A percentile compares a stretch with the other conserved stretches of the same genome.
Evolutionary conservation across 805 yeast genomes (phyloP).

Genomic region (Teunomyces panamensis): DNA sequence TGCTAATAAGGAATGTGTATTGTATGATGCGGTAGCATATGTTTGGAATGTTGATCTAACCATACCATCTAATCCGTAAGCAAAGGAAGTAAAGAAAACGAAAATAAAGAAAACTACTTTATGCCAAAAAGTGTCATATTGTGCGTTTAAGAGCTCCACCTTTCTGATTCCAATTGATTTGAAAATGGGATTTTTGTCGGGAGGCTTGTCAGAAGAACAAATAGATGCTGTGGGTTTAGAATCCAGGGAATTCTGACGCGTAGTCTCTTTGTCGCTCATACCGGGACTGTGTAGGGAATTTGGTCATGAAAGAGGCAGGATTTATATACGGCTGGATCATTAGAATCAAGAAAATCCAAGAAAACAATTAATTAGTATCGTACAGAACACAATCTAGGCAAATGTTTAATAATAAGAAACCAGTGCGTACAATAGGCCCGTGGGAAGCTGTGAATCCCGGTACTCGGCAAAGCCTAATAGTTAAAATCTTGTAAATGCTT

Average conservation of each 20-base stretch:
- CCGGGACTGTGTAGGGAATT: not conserved
- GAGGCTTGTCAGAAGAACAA: not conserved
- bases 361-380: not conserved
- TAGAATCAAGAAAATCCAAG: not conserved
- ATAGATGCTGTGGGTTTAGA: not conserved
- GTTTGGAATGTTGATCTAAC: slow-evolving; percentile 48
- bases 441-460: not conserved
- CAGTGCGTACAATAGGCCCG: not conserved
- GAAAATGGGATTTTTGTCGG: not conserved
- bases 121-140: slow-evolving; percentile 36
- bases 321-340: not conserved
- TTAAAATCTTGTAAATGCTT: not conserved
- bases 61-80: slow-evolving; percentile 56
- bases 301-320: too few relatives aligned
- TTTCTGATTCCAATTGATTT: slow-evolving; percentile 53
- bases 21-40: slow-evolving; percentile 54
- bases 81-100: slow-evolving; percentile 54
- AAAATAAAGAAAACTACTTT: slow-evolving; percentile 45
- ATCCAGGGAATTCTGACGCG: not conserved
- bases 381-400: too few relatives aligned
- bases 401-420: not conserved
- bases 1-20: slow-evolving; percentile 52
- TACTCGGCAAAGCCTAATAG: not conserved
- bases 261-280: not conserved
- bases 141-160: slow-evolving; percentile 53